These are phyloP conservation scores for Brassica carinata DNA, from an alignment of 345 rosid genomes.

Conservation along the genomic window DNA sequence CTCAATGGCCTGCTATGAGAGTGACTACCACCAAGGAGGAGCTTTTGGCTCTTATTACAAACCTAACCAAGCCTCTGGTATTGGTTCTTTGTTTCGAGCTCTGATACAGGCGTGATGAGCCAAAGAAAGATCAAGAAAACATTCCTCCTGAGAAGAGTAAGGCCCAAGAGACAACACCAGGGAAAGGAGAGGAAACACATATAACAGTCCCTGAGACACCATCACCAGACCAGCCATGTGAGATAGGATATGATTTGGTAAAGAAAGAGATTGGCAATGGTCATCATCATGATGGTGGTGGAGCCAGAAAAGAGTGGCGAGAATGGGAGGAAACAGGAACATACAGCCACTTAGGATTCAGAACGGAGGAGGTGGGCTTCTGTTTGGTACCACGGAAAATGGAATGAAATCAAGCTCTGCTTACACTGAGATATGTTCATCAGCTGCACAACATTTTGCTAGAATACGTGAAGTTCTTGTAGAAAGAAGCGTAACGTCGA, in stretches of 20 bases:
- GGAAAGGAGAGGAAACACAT: conserved; percentile 68
- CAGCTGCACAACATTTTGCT: conserved; percentile 93
- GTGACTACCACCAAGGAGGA: conserved; percentile 59
- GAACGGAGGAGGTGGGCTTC: conserved; percentile 44
- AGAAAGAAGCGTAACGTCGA: conserved; percentile 85
- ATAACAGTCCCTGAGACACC: conserved; percentile 98
- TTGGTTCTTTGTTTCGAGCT: conserved; percentile 67
- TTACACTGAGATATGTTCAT: conserved; percentile 82
- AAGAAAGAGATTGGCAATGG: conserved; percentile 79
- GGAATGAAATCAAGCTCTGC: conserved; percentile 67
- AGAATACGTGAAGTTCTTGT: conserved; percentile 90
- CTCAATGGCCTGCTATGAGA: conserved; percentile 89
- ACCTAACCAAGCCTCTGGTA: conserved; percentile 53
- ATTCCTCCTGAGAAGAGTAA: conserved; percentile 67
- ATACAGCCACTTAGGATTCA: conserved; percentile 59
- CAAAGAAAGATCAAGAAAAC: conserved; percentile 72
- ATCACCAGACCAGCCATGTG: conserved; percentile 93
- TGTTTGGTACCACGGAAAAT: conserved; percentile 60
- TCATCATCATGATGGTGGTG: conserved; percentile 51
- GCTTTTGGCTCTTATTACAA: conserved; percentile 52
- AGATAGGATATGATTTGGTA: conserved; percentile 47
- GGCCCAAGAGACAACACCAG: conserved; percentile 73
- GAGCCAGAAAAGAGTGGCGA: conserved; percentile 74
- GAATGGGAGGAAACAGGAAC: conserved; percentile 65
- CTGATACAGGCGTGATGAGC: conserved; percentile 65